Evolutionary conservation across 805 yeast species (phyloP), one percentile per base, ranked within the genome.

Genomic region (Lipomyces anomalus): DNA sequence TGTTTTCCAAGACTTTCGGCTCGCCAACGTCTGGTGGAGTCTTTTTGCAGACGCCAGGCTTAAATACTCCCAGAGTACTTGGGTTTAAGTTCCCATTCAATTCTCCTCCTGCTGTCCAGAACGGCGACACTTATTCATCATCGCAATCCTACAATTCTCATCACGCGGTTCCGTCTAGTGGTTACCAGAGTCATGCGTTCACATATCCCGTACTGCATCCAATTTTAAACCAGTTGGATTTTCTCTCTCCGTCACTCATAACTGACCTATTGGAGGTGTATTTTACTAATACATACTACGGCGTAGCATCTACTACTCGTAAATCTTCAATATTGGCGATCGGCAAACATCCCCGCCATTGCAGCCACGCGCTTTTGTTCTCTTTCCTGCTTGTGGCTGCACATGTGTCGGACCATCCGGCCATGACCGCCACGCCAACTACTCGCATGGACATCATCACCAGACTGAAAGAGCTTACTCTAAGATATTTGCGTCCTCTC

Each of bases 351-450:
- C 57, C 59, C 6, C 40, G 65, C 11, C 36, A 43, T 20, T 50
- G 57, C 36, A 43, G 58, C 17, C 43, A 51, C 11, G 55, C 62
- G 6, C 42, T 61, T 38, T 48, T 61, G 6, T 56, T 50, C 38
- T 54, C 65, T 5, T 45, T 61, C 44, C 51, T 61, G 17, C 44
- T 56, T 35, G 60, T 61, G 9, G 62, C 65, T 13, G 63, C 59
- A 18, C 65, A 61, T 37, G 57, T 55, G 23, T 60, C 61, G 6
- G 63, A 61, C 37, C 61, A 61, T 35, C 62, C 64, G 6, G 45
- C 46, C 16, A 40, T 61, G 35, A 53, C 62, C 3, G 49, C 60
- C 4, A 53, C 62, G 3, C 64, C 64, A 5, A 41, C 61, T 5
- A 50, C 61, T 1, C 57, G 64, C 6, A 48, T 53, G 7, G 51